Conservation (phyloP, 306 rosid species). For the Citrullus amarus region DNA sequence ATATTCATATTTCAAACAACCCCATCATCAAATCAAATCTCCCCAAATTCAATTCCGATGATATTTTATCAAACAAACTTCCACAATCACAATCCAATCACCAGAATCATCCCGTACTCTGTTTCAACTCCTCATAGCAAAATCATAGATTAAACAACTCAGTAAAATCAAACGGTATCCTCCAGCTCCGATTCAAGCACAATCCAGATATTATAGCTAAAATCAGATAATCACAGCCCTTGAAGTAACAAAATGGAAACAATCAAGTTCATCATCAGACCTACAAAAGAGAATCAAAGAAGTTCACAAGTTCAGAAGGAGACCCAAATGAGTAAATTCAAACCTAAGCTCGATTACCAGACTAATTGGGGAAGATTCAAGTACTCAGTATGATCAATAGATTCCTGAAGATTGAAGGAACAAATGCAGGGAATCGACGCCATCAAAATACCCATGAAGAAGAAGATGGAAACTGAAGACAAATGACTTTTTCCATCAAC, state of each 20-base stretch:
- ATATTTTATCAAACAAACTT: background rate
- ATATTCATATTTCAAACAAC: background rate
- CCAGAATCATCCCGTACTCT: background rate
- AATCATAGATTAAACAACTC: background rate
- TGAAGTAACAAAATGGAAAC: background rate
- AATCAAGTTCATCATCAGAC: background rate
- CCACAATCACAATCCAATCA: background rate
- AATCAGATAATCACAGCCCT: background rate
- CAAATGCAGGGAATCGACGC: background rate
- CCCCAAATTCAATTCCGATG: background rate
- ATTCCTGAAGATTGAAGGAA: background rate
- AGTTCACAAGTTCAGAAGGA: background rate
- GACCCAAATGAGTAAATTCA: background rate
- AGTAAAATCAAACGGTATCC: background rate
- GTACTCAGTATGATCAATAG: background rate
- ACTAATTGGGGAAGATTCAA: background rate
- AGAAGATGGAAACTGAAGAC: background rate
- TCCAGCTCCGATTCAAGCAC: background rate
- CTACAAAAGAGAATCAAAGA: background rate
- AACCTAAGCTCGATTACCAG: background rate
- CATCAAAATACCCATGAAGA: background rate
- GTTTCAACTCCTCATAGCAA: background rate
- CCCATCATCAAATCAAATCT: background rate
- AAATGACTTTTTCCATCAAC: background rate
- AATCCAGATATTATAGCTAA: constrained; percentile 1